Percentiles rank a stretch among this genome's conserved stretches.
Evolutionary conservation across 108 stramenopile species (phyloP).

Genomic region (Cyclotella sp.): DNA sequence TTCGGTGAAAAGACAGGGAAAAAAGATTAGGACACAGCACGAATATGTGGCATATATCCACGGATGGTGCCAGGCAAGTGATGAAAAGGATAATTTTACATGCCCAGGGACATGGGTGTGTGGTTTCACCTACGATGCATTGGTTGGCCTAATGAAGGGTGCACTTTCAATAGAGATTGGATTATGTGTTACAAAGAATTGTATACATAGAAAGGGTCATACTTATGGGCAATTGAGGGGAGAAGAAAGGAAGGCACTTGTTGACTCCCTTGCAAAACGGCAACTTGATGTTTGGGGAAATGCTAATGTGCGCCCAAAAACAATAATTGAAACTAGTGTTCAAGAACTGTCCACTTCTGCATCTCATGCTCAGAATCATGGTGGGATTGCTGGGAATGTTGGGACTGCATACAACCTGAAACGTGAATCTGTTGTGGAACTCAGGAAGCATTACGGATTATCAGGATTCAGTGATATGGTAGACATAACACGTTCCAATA

Average conservation of each 20-base stretch:
- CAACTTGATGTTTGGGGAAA: not conserved
- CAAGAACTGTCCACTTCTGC: too few relatives aligned
- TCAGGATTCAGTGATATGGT: too few relatives aligned
- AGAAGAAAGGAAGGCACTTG: not conserved
- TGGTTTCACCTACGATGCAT: not conserved
- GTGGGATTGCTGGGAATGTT: too few relatives aligned
- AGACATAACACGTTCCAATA: too few relatives aligned
- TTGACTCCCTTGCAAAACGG: not conserved
- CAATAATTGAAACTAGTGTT: not conserved
- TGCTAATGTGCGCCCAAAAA: not conserved
- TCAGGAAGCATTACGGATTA: too few relatives aligned
- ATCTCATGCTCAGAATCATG: too few relatives aligned
- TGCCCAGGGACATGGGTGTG: not conserved
- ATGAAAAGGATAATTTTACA: not conserved
- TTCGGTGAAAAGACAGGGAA: not conserved
- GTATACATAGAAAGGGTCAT: not conserved
- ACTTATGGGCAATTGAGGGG: not conserved
- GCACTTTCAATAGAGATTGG: not conserved
- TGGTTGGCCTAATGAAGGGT: not conserved
- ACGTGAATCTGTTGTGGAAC: too few relatives aligned
- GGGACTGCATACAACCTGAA: too few relatives aligned
- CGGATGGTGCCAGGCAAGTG: not conserved
- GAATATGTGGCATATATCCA: not conserved
- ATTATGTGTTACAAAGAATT: not conserved
- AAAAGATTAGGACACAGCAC: not conserved